phyloP scores from a whole-genome alignment of 2,329 filamentous ascomycete genomes.

The Fusarium ambrosium region DNA sequence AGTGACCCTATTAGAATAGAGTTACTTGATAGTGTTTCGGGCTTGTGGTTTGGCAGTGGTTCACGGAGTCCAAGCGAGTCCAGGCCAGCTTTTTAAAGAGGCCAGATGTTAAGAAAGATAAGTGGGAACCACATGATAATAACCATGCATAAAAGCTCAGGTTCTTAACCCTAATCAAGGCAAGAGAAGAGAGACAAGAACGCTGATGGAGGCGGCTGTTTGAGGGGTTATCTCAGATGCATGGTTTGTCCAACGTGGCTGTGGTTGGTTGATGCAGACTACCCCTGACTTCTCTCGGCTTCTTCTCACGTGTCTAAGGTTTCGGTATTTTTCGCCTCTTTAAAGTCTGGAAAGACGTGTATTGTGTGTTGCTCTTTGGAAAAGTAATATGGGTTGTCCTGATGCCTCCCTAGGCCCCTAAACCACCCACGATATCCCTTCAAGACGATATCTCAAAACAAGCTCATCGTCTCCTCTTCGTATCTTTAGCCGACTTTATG shows the following conservation, averaged over 20 bases:
- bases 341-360: not conserved
- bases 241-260: not conserved
- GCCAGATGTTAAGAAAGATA: not conserved
- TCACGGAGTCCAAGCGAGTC: not conserved
- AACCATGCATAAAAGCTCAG: not conserved
- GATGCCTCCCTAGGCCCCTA: not conserved
- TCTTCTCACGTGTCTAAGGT: not conserved
- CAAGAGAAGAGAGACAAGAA: not conserved
- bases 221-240: not conserved
- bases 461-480: not conserved
- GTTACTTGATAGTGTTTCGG: not conserved
- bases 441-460: not conserved
- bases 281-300: not conserved
- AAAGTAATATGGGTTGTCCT: not conserved
- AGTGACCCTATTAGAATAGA: too few species aligned
- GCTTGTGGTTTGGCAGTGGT: not conserved
- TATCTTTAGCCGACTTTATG: not conserved
- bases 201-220: not conserved
- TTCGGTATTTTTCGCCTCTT: not conserved
- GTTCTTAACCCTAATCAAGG: not conserved
- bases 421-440: not conserved
- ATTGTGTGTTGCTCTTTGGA: too few species aligned
- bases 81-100: not conserved
- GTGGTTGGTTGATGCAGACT: not conserved
- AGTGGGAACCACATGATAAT: not conserved